Evolutionary conservation across 305 asterid species (phyloP), one percentile per base, ranked within the genome.

Genomic region (Coffea humblotiana): DNA sequence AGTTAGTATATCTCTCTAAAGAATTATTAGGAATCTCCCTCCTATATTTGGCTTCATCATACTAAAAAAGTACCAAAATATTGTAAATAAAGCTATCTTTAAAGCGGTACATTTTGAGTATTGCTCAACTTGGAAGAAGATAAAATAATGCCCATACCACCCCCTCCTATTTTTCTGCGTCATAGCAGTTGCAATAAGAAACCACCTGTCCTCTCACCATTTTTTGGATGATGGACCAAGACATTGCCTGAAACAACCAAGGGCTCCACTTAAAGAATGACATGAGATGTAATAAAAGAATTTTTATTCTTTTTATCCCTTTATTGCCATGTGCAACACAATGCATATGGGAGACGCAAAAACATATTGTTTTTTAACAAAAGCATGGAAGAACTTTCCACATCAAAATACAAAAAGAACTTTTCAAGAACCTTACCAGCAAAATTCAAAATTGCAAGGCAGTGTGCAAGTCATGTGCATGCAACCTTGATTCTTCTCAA

Each of bases 381-480:
- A 49, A 75, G 2, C 19, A n/a, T 8, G 47, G 6, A 60, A n/a
- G 35, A 37, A 16, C 0, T 29, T 43, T 43, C 35, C 49, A 64
- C 58, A 61, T n/a, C 54, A 63, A 54, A 8, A 60, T 21, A 23
- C 73, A 75, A 29, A 1, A 29, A 29, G 35, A 84, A 48, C 11
- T 49, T 54, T 47, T 23, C 74, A 47, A 71, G 79, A 74, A 64
- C 65, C 87, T 83, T 92, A 94, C 99, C 99, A 95, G 93, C 99
- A 95, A 88, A 95, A 95, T 79, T 93, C 93, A 72, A 92, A 91
- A 81, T 89, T 91, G 96, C 99, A 95, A 4, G 97, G 98, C 47
- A 97, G 92, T 47, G 94, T 91, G 89, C 99, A 95, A 76, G 98
- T 93, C 97, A 95, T 93, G 88, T 95, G 99, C 97, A 90, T 95